phyloP scores from a whole-genome alignment of 306 rosid species.

The Hippophae tibetana region DNA sequence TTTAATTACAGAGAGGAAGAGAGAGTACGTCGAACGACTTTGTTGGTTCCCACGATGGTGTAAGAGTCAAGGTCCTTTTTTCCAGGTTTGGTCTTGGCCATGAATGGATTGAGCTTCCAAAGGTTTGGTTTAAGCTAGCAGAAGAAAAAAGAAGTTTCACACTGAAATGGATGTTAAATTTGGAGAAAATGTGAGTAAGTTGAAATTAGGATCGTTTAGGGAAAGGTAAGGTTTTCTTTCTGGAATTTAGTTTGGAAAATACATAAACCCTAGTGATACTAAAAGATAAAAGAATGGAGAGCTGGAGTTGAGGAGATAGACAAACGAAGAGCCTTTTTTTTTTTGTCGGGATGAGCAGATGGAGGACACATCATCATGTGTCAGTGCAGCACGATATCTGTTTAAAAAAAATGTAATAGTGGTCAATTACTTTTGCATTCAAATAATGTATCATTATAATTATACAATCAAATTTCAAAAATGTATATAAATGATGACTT shows the following conservation, averaged over 20 bases:
- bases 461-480: too few species aligned
- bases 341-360: conserved; percentile 27
- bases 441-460: too few species aligned
- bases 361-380: conserved; percentile 29
- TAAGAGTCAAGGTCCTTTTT: conserved; percentile 60
- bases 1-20: conserved; percentile 11
- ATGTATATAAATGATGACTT: too few species aligned
- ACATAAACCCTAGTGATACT: conserved; percentile 31
- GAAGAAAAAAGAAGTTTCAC: neutral
- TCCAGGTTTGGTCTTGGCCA: conserved; percentile 58
- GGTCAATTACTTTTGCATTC: too few species aligned
- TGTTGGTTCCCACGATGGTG: conserved; percentile 58
- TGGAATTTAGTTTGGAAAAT: conserved; percentile 8
- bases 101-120: conserved; percentile 21
- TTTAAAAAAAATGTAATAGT: too few species aligned
- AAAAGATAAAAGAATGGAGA: conserved; percentile 7
- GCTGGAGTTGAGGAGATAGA: neutral
- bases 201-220: neutral
- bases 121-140: conserved; percentile 3
- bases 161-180: conserved; percentile 2
- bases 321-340: too few species aligned
- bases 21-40: conserved; percentile 39
- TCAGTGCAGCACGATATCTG: neutral
- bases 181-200: conserved; percentile 6
- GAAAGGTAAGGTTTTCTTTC: neutral